Conservation (phyloP, 139 green algal genomes). For the Chlamydomonas schloesseri region DNA sequence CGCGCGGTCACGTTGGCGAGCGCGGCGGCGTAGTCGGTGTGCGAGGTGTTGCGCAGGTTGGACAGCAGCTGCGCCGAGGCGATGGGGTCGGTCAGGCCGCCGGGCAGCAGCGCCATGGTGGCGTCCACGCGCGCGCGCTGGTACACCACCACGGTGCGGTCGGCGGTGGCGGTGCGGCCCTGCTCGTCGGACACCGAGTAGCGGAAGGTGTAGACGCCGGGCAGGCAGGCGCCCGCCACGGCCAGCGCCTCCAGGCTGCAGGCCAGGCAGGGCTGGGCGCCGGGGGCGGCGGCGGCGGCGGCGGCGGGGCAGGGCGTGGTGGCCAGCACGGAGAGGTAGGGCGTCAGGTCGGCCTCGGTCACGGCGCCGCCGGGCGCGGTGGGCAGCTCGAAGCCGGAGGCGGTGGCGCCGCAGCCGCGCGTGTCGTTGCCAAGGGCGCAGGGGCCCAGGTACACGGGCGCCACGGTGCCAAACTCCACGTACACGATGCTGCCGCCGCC, state of each 20-base stretch:
- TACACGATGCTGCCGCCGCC: conserved; percentile 5
- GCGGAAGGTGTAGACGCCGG: conserved; percentile 41
- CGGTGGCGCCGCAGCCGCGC: conserved; percentile 10
- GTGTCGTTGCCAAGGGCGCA: conserved; percentile 6
- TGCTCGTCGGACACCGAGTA: conserved; percentile 31
- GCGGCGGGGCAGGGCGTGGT: conserved; percentile 26
- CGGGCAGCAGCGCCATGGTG: neutral
- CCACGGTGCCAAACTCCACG: conserved; percentile 25
- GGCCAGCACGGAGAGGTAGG: neutral
- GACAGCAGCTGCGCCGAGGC: neutral
- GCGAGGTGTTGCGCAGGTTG: conserved; percentile 32
- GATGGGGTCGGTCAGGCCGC: conserved; percentile 5
- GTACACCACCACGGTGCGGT: conserved; percentile 41
- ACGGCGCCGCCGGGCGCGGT: neutral
- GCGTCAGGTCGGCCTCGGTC: neutral
- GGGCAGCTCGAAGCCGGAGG: neutral
- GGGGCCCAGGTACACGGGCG: conserved; percentile 36
- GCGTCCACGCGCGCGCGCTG: conserved; percentile 1
- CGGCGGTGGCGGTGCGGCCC: neutral
- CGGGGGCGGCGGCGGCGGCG: too few relatives aligned
- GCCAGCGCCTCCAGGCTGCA: conserved; percentile 41
- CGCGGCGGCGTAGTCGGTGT: neutral
- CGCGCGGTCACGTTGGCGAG: neutral
- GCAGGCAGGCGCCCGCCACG: conserved; percentile 29
- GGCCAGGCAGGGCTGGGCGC: neutral